phyloP scores from a whole-genome alignment of 495 filamentous ascomycete genomes.

The Xylaria intraflava region DNA sequence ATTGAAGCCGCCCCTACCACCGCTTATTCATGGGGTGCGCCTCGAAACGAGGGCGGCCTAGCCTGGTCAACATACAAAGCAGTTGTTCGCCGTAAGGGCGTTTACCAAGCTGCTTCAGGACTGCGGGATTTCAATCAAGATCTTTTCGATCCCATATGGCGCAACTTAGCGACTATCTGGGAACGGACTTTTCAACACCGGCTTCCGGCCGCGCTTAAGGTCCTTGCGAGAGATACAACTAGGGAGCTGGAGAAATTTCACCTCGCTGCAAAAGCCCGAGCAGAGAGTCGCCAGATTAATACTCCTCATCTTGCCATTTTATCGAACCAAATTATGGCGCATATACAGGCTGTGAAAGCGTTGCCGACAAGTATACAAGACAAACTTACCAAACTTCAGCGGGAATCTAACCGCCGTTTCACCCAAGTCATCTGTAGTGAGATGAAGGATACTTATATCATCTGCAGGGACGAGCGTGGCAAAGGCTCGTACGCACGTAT shows the following conservation, averaged over 20 bases:
- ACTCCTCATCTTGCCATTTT: constrained; percentile 23
- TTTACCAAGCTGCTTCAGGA: constrained; percentile 29
- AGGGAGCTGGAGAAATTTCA: constrained; percentile 31
- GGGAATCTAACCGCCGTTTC: constrained; percentile 52
- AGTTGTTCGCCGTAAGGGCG: constrained; percentile 42
- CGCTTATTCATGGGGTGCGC: constrained; percentile 45
- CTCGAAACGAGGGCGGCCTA: constrained; percentile 41
- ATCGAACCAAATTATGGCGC: constrained; percentile 36
- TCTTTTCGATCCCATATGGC: constrained; percentile 48
- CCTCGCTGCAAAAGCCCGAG: constrained; percentile 25
- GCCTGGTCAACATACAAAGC: constrained; percentile 57
- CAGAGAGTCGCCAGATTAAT: constrained; percentile 14
- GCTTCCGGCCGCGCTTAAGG: constrained; percentile 18
- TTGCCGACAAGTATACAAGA: constrained; percentile 24
- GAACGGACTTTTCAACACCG: constrained; percentile 46
- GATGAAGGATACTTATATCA: constrained; percentile 46
- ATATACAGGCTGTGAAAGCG: constrained; percentile 34
- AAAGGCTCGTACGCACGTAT: constrained; percentile 48
- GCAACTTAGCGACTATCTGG: constrained; percentile 48
- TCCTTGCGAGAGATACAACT: constrained; percentile 7
- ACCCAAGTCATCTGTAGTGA: constrained; percentile 41
- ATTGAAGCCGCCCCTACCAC: constrained; percentile 32
- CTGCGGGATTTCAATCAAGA: constrained; percentile 45
- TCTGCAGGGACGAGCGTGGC: constrained; percentile 42
- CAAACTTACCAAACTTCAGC: constrained; percentile 40